phyloP scores from a whole-genome alignment of 176 grass and related monocot genomes.

The Pontederia paniculata region DNA sequence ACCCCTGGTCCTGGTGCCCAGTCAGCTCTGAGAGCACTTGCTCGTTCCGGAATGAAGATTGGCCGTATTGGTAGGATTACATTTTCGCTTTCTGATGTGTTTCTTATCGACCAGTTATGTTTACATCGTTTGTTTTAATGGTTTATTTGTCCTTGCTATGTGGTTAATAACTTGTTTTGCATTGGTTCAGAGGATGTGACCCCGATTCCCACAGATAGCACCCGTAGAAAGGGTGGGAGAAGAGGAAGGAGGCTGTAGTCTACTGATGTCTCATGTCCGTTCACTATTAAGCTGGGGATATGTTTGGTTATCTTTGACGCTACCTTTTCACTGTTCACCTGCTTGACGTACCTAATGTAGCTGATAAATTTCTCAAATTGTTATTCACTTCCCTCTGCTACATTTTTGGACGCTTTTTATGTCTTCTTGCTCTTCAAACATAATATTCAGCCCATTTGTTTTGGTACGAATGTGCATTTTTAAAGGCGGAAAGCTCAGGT shows the following conservation, averaged over 20 bases:
- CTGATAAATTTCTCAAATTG: no score
- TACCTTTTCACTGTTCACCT: no score
- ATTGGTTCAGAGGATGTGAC: constrained; percentile 36
- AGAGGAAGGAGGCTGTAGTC: constrained; percentile 46
- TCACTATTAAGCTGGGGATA: no score
- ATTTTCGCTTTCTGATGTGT: background rate
- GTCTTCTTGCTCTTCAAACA: no score
- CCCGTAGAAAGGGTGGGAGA: constrained; percentile 45
- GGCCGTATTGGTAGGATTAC: constrained; percentile 2
- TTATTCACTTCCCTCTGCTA: no score
- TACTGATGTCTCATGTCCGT: background rate
- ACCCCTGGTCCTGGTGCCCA: constrained; percentile 37
- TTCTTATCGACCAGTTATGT: background rate
- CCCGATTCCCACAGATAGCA: constrained; percentile 46
- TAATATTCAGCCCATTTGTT: no score
- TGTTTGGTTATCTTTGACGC: no score
- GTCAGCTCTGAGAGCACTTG: constrained; percentile 39
- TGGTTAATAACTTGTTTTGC: no score
- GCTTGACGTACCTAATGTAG: no score
- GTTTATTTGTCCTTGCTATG: background rate
- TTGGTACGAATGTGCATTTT: no score
- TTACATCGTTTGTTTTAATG: background rate
- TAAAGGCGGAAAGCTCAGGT: no score
- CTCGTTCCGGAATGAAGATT: constrained; percentile 24
- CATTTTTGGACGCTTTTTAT: no score